phyloP scores from a whole-genome alignment of 352 stramenopile genomes.

The Globisporangium cederbergense region DNA sequence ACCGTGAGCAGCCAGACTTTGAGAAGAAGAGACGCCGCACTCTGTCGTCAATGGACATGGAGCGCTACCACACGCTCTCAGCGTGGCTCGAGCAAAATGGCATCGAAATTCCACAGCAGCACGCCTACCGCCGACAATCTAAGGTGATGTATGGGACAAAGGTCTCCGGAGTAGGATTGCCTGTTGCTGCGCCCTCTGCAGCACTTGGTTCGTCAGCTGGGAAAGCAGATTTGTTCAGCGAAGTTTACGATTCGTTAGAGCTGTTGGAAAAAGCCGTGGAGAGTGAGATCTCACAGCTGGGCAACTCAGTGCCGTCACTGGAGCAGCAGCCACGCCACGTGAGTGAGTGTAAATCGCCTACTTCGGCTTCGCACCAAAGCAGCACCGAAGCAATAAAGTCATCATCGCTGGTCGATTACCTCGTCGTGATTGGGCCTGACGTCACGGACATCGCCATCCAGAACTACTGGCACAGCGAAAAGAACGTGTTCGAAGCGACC shows the following conservation, averaged over 20 bases:
- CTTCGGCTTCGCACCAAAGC: not conserved
- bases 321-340: not conserved
- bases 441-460: slow-evolving; percentile 39
- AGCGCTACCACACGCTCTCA: slow-evolving; percentile 42
- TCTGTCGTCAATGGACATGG: slow-evolving; percentile 36
- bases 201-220: not conserved
- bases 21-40: slow-evolving; percentile 6
- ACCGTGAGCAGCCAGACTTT: slow-evolving; percentile 10
- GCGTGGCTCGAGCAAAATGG: slow-evolving; percentile 38
- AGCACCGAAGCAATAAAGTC: not conserved
- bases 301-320: not conserved
- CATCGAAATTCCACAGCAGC: slow-evolving; percentile 29
- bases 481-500: slow-evolving; percentile 50
- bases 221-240: slow-evolving; percentile 32
- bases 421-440: slow-evolving; percentile 44
- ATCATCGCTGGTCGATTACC: slow-evolving; percentile 38
- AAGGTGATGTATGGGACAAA: not conserved
- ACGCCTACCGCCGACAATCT: not conserved
- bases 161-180: not conserved
- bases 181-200: not conserved
- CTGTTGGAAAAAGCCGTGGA: slow-evolving; percentile 35
- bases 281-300: slow-evolving; percentile 30
- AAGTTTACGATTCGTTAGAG: slow-evolving; percentile 44
- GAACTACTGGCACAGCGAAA: slow-evolving; percentile 38
- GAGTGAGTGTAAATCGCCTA: not conserved